phyloP scores from a whole-genome alignment of 202 grass and related monocot species.

The Tripidium arundinaceum region DNA sequence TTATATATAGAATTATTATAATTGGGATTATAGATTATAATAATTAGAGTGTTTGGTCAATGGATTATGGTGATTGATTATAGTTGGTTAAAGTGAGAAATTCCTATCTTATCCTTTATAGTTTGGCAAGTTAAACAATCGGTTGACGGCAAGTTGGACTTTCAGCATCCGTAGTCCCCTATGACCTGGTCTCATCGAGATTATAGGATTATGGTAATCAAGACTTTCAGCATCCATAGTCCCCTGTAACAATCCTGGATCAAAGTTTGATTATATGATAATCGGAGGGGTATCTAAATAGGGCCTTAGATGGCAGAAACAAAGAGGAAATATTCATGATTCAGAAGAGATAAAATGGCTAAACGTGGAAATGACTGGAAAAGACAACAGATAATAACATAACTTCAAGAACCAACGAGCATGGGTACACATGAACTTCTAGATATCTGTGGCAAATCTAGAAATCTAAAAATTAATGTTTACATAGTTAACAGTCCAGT shows the following conservation, averaged over 20 bases:
- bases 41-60: background rate
- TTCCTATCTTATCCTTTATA: background rate
- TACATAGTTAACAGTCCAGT: background rate
- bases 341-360: background rate
- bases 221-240: background rate
- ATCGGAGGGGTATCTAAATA: background rate
- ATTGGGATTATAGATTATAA: background rate
- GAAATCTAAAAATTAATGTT: background rate
- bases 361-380: background rate
- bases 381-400: background rate
- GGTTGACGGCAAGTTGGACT: too few relatives aligned
- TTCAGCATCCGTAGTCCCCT: too few relatives aligned
- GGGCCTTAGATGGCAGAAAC: background rate
- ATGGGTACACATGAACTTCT: background rate
- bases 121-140: background rate
- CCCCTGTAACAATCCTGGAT: background rate
- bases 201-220: too few relatives aligned
- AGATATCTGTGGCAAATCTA: too few relatives aligned
- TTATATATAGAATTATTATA: background rate
- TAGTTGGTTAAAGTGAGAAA: background rate
- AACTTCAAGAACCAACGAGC: background rate
- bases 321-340: background rate
- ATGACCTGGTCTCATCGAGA: too few relatives aligned
- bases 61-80: background rate
- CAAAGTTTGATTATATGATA: background rate